Percentiles rank a stretch among this genome's conserved stretches.
These are phyloP conservation scores for Pyrenophora tritici-repentis DNA, from an alignment of 2,329 filamentous ascomycete species.

Conservation along the genomic window DNA sequence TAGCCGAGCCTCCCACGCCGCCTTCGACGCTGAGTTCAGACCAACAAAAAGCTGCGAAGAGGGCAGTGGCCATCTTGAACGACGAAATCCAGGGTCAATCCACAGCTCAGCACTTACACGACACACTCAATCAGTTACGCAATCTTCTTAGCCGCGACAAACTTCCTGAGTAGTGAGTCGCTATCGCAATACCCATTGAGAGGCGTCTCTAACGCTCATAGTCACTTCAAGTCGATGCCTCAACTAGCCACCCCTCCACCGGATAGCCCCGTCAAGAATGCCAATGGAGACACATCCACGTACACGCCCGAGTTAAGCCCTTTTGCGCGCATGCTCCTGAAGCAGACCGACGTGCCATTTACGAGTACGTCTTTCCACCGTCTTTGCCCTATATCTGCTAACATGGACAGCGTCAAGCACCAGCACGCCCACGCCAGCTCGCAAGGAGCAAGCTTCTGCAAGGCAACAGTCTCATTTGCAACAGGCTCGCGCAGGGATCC, in stretches of 20 bases:
- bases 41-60: slow-evolving; percentile 58
- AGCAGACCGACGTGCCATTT: slow-evolving; percentile 46
- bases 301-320: slow-evolving; percentile 49
- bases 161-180: slow-evolving; percentile 68
- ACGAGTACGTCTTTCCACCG: slow-evolving; percentile 29
- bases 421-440: slow-evolving; percentile 15
- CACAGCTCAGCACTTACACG: slow-evolving; percentile 69
- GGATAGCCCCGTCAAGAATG: slow-evolving; percentile 28
- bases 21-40: slow-evolving; percentile 44
- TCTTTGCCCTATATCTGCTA: slow-evolving; percentile 6
- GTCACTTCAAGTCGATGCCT: slow-evolving; percentile 39
- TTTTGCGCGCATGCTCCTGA: slow-evolving; percentile 61
- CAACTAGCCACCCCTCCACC: slow-evolving; percentile 40
- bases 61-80: slow-evolving; percentile 70
- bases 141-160: slow-evolving; percentile 74
- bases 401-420: slow-evolving; percentile 25
- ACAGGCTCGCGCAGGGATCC: slow-evolving; percentile 11
- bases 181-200: not conserved
- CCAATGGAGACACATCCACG: slow-evolving; percentile 27
- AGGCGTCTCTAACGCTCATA: slow-evolving; percentile 22
- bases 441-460: slow-evolving; percentile 13
- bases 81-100: slow-evolving; percentile 66
- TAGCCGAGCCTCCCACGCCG: slow-evolving; percentile 48
- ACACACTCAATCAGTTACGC: slow-evolving; percentile 74
- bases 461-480: slow-evolving; percentile 18